These are phyloP conservation scores for Royoungia palumana DNA, from an alignment of 768 basidiomycete genomes.

Conservation along the genomic window DNA sequence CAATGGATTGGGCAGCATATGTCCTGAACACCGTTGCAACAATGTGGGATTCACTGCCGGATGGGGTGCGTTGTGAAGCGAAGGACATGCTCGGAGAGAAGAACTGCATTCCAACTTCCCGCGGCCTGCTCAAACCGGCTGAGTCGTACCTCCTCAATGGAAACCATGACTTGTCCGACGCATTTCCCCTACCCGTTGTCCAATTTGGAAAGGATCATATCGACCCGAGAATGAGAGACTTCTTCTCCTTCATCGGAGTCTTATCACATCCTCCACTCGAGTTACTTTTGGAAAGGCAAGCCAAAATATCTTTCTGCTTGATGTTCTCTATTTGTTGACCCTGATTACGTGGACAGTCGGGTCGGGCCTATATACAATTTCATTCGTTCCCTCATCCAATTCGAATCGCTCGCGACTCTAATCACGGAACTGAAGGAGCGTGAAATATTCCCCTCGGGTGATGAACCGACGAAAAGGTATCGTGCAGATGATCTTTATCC, in stretches of 20 bases:
- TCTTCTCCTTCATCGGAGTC: no score
- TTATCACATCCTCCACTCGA: no score
- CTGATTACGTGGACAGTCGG: constrained; percentile 57
- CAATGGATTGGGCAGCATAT: constrained; percentile 76
- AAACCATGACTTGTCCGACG: no score
- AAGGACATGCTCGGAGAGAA: constrained; percentile 37
- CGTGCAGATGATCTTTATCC: constrained; percentile 78
- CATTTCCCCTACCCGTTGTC: no score
- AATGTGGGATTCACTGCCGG: constrained; percentile 58
- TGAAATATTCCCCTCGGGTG: constrained; percentile 49
- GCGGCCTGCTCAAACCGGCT: no score
- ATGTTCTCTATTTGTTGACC: background rate
- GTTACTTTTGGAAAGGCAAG: no score
- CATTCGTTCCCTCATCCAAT: constrained; percentile 74
- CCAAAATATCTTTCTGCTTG: no score
- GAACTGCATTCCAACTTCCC: constrained; percentile 39
- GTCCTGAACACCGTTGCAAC: constrained; percentile 60
- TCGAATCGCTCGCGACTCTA: no score
- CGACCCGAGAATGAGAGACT: no score
- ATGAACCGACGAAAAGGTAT: constrained; percentile 53
- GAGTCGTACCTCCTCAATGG: no score
- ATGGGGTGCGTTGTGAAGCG: constrained; percentile 39
- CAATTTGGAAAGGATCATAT: no score
- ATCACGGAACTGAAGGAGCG: background rate
- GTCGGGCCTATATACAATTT: constrained; percentile 78